phyloP scores from a whole-genome alignment of 1,284 basidiomycete genomes.

The Neolentinus lepideus region DNA sequence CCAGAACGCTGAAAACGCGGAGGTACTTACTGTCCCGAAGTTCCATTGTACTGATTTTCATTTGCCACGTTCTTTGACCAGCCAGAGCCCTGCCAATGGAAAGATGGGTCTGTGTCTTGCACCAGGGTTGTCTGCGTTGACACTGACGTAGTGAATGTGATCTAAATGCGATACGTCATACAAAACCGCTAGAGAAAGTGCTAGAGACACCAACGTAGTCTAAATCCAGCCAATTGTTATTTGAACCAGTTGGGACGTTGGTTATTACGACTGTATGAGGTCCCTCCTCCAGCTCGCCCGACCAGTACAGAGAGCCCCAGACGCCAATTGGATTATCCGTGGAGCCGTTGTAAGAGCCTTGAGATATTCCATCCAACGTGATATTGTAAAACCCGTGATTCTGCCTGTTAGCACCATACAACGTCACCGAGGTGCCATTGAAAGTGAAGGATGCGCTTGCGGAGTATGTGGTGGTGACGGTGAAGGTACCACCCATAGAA shows the following conservation, averaged over 20 bases:
- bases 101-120: background rate
- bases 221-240: background rate
- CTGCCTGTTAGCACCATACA: background rate
- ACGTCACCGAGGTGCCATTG: background rate
- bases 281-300: background rate
- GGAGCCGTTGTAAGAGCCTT: background rate
- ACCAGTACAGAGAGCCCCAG: background rate
- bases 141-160: background rate
- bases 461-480: background rate
- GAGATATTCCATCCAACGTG: background rate
- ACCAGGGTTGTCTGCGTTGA: background rate
- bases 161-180: background rate
- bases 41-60: background rate
- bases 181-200: no score
- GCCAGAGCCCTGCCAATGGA: background rate
- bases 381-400: background rate
- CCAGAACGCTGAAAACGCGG: background rate
- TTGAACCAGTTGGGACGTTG: background rate
- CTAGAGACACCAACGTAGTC: background rate
- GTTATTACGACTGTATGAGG: background rate
- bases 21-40: background rate
- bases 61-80: background rate
- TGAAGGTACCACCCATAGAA: background rate
- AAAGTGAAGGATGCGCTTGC: background rate
- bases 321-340: background rate